Conservation (phyloP, 148 eudicot species). For the Rhododendron henanense region DNA sequence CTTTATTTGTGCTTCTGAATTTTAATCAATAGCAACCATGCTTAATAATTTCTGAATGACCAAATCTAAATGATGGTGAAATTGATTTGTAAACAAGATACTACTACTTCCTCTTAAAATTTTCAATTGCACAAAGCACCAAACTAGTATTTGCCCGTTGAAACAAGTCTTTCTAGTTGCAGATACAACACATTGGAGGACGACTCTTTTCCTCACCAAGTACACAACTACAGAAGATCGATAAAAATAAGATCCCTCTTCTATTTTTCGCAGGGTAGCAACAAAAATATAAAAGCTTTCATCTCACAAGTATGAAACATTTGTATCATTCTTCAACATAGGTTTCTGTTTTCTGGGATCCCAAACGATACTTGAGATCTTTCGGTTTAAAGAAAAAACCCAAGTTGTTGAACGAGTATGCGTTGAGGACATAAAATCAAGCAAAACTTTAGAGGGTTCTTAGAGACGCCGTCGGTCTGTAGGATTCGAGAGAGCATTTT, state of each 20-base stretch:
- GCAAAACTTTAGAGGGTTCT: not conserved
- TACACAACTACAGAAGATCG: not conserved
- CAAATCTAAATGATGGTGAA: not conserved
- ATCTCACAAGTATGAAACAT: not conserved
- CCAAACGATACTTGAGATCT: not conserved
- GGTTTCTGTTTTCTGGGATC: not conserved
- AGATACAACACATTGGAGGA: not conserved
- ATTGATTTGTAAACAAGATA: not conserved
- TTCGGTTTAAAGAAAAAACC: not conserved
- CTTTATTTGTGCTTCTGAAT: not conserved
- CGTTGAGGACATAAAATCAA: not conserved
- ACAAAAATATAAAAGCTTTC: not conserved
- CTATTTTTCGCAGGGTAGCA: not conserved
- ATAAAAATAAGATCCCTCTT: not conserved
- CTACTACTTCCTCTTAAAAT: not conserved
- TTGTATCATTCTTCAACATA: not conserved
- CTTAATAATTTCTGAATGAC: not conserved
- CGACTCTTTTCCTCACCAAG: not conserved
- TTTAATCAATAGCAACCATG: not conserved
- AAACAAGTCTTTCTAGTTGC: not conserved
- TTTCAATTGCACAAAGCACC: not conserved
- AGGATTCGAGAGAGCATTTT: not conserved
- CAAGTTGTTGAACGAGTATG: not conserved
- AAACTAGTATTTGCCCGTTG: not conserved
- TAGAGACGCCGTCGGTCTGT: not conserved